Evolutionary conservation across 768 basidiomycete species (phyloP), one percentile per base, ranked within the genome.

Genomic region (Dioszegia aurantiaca): DNA sequence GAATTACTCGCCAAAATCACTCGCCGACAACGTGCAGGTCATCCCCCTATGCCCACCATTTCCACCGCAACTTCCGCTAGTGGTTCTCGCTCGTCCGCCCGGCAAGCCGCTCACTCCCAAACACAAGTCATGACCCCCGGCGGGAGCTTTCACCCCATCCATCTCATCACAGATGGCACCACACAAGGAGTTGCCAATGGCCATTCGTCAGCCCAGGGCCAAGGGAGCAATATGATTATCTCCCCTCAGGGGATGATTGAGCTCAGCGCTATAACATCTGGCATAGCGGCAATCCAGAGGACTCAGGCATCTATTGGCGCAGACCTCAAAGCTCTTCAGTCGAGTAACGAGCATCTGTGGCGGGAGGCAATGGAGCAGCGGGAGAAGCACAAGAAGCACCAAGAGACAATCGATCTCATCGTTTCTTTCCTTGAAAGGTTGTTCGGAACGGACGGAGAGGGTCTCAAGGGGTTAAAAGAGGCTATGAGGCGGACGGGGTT

Each of bases 381-480:
- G 16, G 84, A 86, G 63, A 83, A 85, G 56, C 86, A 94, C 70
- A 86, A 90, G 73, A 92, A 89, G 70, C 92, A 97, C 64, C 88
- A 95, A 70, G 92, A 98, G 74, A 95, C 91, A 21, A 91, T 98
- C 73, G 91, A 95, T 69, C 81, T 89, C 55, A 98, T 99, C 60
- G 83, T 99, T 62, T 88, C 90, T 60, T 98, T 99, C 77, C 78
- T 99, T 55, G 93, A 93, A 10, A 86, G 90, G 12, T 87, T 97
- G 2, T 98, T 98, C 78, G 80, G 80, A 2, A 78, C 76, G 21
- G 69, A 73, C 23, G 73, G 68, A 49, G 68, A 70, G 47, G 71
- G 70, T 3, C 37, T 72, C 36, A 68, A 66, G 37, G 64, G 63
- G 4, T 45, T 72, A 24, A 68, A 68, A 23, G 72, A 73, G 53